phyloP scores from a whole-genome alignment of 2,329 filamentous ascomycete species.

The Trichoderma asperellum region DNA sequence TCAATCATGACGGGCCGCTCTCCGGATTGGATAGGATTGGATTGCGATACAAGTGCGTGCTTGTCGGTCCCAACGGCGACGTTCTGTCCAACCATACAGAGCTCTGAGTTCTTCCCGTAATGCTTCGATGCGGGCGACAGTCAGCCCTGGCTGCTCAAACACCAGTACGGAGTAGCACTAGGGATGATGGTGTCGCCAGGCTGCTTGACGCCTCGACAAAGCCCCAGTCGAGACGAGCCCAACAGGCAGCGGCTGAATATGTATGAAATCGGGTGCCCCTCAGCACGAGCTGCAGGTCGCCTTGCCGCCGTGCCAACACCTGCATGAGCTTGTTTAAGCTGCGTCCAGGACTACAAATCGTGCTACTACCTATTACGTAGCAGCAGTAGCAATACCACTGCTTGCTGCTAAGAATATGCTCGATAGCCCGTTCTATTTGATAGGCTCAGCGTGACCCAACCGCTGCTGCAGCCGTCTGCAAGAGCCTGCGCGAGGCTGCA shows the following conservation, averaged over 20 bases:
- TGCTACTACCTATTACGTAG: not conserved
- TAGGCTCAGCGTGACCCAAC: not conserved
- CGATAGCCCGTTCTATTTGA: not conserved
- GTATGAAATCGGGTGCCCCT: constrained; percentile 5
- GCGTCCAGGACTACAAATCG: not conserved
- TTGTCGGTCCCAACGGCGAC: not conserved
- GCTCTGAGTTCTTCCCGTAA: not conserved
- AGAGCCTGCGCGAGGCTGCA: constrained; percentile 19
- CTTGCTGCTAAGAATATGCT: not conserved
- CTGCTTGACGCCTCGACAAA: constrained; percentile 2
- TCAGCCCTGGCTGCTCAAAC: not conserved
- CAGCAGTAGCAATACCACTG: not conserved
- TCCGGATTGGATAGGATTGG: not conserved
- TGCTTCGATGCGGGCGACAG: not conserved
- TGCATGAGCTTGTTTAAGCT: constrained; percentile 15
- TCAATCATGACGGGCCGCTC: not conserved
- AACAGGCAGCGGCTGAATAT: constrained; percentile 5
- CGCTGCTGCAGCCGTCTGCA: not conserved
- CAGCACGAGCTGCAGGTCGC: constrained; percentile 24
- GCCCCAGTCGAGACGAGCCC: not conserved
- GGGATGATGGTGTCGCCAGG: not conserved
- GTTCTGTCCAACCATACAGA: not conserved
- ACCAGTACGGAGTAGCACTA: not conserved
- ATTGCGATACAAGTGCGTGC: not conserved
- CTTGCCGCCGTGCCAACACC: constrained; percentile 22